Evolutionary conservation across 108 stramenopile genomes (phyloP).

Genomic region (Schizochytrium sp.): DNA sequence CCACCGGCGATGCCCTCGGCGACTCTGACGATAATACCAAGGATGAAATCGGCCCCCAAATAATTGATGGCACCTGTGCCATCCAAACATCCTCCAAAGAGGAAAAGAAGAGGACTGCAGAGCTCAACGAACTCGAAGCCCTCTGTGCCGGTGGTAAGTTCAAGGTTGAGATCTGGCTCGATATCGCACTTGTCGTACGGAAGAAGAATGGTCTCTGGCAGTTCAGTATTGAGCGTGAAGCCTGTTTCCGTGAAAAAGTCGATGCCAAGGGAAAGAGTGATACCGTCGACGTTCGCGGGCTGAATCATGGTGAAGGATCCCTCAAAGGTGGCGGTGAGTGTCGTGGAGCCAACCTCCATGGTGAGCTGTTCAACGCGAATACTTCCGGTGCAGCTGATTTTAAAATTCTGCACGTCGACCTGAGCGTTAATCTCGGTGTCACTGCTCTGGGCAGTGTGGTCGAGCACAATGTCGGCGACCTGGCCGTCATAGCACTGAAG

Average conservation of each 20-base stretch:
- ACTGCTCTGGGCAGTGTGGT: neutral
- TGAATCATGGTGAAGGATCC: neutral
- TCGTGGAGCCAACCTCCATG: neutral
- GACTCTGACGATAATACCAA: neutral
- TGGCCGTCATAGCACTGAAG: neutral
- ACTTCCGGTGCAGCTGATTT: neutral
- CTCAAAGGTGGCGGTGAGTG: neutral
- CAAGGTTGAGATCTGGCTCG: neutral
- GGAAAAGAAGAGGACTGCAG: neutral
- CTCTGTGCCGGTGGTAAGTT: neutral
- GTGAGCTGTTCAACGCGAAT: neutral
- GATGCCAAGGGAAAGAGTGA: neutral
- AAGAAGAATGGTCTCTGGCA: neutral
- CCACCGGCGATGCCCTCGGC: neutral
- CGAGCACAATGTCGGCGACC: neutral
- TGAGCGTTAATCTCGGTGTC: neutral
- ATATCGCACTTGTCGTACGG: neutral
- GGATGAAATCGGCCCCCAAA: neutral
- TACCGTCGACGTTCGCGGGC: neutral
- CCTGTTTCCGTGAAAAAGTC: neutral
- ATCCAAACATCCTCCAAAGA: neutral
- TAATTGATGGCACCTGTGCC: neutral
- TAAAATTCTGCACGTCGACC: neutral
- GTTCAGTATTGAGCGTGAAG: neutral
- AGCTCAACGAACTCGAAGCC: neutral